Base-by-base conservation (phyloP, 257 asterid genomes). In the Penstemon eatonii region DNA sequence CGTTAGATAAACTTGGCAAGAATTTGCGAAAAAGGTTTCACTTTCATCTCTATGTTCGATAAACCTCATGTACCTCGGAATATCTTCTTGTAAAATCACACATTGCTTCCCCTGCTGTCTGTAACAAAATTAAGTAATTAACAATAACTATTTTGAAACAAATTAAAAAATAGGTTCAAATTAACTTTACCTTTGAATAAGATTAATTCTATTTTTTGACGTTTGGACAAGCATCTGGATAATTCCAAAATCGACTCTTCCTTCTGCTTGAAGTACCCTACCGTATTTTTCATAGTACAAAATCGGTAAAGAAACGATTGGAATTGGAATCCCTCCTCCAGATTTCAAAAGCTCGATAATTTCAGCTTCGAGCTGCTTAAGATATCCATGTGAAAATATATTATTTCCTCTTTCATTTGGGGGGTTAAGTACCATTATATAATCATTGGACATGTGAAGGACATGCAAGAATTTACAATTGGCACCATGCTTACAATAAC, bases 401-500 rank as follows among this genome's bases (percentile, higher is more conserved):
- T 49, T 40, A 37, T 52, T 41, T 37, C 52, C 60, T 6, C 19
- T 65, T 44, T 13, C 11, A 18, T 18, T 25, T n/a, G n/a, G 63
- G 5, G 66, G 71, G 60, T 76, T 76, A 33, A 73, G 69, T 37
- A 80, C 73, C 81, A 80, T 50, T 9, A 52, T 40, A 1, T 15
- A 12, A 61, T 75, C 81, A n/a, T 55, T 66, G 0, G 53, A 63
- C 68, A 65, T 19, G 4, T 56, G 74, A 44, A 47, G 15, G 49
- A 73, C 46, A 56, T 80, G 84, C 50, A 80, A 56, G 74, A 60
- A 73, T 63, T 47, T 70, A 41, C 81, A 80, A n/a, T 8, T 56
- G 4, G 47, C 84, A n/a, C 84, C 84, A 12, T 65, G 44, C 66
- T 42, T 69, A 13, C 84, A 80, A 37, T 69, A 69, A 25, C 81